Percentiles rank a stretch among this genome's conserved stretches.
Evolutionary conservation across 768 basidiomycete species (phyloP).

Genomic region (Nidularia pulvinata): DNA sequence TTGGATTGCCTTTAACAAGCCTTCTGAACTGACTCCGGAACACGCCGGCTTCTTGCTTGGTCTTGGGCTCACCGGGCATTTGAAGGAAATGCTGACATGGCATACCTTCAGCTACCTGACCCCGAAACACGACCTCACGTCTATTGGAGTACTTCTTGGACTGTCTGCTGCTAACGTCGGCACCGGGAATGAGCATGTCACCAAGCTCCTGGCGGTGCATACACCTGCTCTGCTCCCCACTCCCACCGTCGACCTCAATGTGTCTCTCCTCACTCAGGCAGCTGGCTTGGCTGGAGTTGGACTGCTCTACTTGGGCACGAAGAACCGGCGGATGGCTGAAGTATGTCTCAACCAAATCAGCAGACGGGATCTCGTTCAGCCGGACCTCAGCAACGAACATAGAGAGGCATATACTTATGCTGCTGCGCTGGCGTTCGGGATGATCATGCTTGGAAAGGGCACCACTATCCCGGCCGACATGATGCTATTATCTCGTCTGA

Average conservation of each 20-base stretch:
- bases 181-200: conserved; percentile 83
- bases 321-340: conserved; percentile 90
- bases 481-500: conserved; percentile 64
- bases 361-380: conserved; percentile 72
- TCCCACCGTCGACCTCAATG: conserved; percentile 85
- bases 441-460: conserved; percentile 95
- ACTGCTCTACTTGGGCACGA: conserved; percentile 86
- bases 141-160: conserved; percentile 93
- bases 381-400: conserved; percentile 85
- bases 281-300: conserved; percentile 89
- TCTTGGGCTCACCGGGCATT: conserved; percentile 89
- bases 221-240: conserved; percentile 91
- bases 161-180: conserved; percentile 90
- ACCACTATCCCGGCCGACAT: conserved; percentile 77
- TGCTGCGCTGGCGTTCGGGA: conserved; percentile 89
- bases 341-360: conserved; percentile 86
- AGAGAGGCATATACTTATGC: conserved; percentile 92
- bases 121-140: conserved; percentile 94
- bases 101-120: conserved; percentile 96
- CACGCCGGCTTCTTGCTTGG: conserved; percentile 98
- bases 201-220: conserved; percentile 89
- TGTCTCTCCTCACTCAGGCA: conserved; percentile 87
- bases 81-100: conserved; percentile 90
- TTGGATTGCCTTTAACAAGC: conserved; percentile 97
- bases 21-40: conserved; percentile 84